phyloP scores from a whole-genome alignment of 2,329 filamentous ascomycete species.

The Fusarium miscanthi region DNA sequence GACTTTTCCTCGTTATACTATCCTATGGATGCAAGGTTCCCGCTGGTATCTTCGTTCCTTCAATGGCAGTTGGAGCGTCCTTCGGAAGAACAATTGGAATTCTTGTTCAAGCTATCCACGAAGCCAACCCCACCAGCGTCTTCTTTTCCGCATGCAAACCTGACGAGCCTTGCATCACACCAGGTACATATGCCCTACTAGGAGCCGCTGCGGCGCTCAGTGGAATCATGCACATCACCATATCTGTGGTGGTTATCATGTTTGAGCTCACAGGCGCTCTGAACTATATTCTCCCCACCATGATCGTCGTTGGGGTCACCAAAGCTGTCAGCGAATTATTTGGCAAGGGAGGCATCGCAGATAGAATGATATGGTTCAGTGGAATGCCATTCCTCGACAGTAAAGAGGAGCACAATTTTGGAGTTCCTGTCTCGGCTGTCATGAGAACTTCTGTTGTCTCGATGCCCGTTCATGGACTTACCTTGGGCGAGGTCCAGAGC shows the following conservation, averaged over 20 bases:
- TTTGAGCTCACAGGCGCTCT: slow-evolving; percentile 97
- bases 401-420: slow-evolving; percentile 97
- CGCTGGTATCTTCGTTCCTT: slow-evolving; percentile 96
- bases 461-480: slow-evolving; percentile 79
- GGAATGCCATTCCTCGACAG: slow-evolving; percentile 97
- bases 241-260: slow-evolving; percentile 99
- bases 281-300: slow-evolving; percentile 96
- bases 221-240: slow-evolving; percentile 98
- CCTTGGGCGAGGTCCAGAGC: slow-evolving; percentile 79
- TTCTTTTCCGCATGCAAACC: slow-evolving; percentile 92
- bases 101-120: slow-evolving; percentile 88
- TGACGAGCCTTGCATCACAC: slow-evolving; percentile 95
- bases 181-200: slow-evolving; percentile 95
- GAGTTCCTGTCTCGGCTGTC: slow-evolving; percentile 88
- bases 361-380: slow-evolving; percentile 99
- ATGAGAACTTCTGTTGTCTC: slow-evolving; percentile 84
- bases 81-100: slow-evolving; percentile 97
- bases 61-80: slow-evolving; percentile 95
- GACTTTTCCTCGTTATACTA: slow-evolving; percentile 88
- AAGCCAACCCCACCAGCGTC: slow-evolving; percentile 80
- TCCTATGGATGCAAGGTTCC: slow-evolving; percentile 99
- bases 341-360: slow-evolving; percentile 95
- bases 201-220: slow-evolving; percentile 91
- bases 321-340: slow-evolving; percentile 92
- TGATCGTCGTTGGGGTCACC: slow-evolving; percentile 98